Evolutionary conservation across 768 basidiomycete species (phyloP).

Genomic region (Roridomyces roridus): DNA sequence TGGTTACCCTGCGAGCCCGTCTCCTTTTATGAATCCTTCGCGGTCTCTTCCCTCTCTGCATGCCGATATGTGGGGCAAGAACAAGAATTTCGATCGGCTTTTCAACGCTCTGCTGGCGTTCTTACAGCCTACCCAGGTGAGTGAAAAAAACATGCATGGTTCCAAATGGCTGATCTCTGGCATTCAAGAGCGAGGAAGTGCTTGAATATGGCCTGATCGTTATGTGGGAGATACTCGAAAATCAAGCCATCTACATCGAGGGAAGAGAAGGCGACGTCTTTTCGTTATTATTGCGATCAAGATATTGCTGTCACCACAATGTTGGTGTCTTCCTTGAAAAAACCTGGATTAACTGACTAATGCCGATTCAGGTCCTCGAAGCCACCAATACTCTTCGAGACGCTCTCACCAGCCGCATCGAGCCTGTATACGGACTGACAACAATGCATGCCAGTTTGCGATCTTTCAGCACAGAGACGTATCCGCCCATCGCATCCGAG

Average conservation of each 20-base stretch:
- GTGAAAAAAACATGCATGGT: conserved; percentile 20
- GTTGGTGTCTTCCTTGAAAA: conserved; percentile 47
- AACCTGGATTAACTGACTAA: conserved; percentile 1
- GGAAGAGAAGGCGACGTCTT: conserved; percentile 83
- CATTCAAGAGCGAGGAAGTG: conserved; percentile 60
- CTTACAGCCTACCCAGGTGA: conserved; percentile 68
- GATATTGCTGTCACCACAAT: conserved; percentile 74
- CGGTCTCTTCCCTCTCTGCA: conserved; percentile 50
- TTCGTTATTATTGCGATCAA: conserved; percentile 68
- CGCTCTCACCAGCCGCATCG: conserved; percentile 69
- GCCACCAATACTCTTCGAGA: conserved; percentile 86
- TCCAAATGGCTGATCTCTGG: conserved; percentile 3
- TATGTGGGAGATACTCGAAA: conserved; percentile 83
- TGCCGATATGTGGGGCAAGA: conserved; percentile 74
- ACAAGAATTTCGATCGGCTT: conserved; percentile 72
- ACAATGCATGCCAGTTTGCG: conserved; percentile 79
- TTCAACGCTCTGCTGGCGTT: conserved; percentile 70
- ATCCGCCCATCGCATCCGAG: conserved; percentile 46
- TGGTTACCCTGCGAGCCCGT: conserved; percentile 59
- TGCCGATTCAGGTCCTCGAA: conserved; percentile 67
- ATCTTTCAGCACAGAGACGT: conserved; percentile 62
- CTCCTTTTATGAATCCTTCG: conserved; percentile 54
- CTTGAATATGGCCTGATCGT: conserved; percentile 83
- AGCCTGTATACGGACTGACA: conserved; percentile 85
- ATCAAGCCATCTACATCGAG: conserved; percentile 75